A percentile compares a stretch with the other conserved stretches of the same genome.
phyloP scores from a whole-genome alignment of 75 land plant genomes.

The Ceratopteris richardii region DNA sequence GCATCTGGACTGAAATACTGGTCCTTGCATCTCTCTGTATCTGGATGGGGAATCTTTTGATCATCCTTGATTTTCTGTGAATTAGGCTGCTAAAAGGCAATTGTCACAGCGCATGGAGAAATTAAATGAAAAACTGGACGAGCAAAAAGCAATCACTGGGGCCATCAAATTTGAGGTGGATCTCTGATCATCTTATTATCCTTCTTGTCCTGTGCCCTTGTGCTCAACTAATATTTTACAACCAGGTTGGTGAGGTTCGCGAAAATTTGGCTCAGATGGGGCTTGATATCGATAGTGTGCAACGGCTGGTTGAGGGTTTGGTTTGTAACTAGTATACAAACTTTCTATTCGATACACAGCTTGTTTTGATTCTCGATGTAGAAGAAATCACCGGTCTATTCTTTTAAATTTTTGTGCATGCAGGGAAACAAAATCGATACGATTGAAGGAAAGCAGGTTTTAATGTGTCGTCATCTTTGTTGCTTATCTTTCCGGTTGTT shows the following conservation, averaged over 20 bases:
- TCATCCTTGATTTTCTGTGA: too few species aligned
- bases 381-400: too few species aligned
- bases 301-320: constrained; percentile 51
- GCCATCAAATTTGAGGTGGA: constrained; percentile 62
- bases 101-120: constrained; percentile 51
- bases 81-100: constrained; percentile 64
- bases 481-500: too few species aligned
- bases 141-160: constrained; percentile 52
- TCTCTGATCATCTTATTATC: too few species aligned
- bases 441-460: constrained; percentile 39
- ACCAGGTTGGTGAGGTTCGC: constrained; percentile 60
- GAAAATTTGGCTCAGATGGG: constrained; percentile 55
- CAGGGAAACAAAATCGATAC: constrained; percentile 37
- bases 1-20: neutral
- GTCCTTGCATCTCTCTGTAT: neutral
- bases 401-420: too few species aligned
- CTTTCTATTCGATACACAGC: too few species aligned
- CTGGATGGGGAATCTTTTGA: too few species aligned
- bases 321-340: too few species aligned
- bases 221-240: constrained; percentile 2
- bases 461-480: too few species aligned
- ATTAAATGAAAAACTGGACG: constrained; percentile 67
- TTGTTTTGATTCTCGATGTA: too few species aligned
- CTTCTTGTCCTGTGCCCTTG: neutral
- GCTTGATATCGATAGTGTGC: constrained; percentile 56